Conservation (phyloP, 1,139 yeast genomes). For the Saccharomyces hybrid region DNA sequence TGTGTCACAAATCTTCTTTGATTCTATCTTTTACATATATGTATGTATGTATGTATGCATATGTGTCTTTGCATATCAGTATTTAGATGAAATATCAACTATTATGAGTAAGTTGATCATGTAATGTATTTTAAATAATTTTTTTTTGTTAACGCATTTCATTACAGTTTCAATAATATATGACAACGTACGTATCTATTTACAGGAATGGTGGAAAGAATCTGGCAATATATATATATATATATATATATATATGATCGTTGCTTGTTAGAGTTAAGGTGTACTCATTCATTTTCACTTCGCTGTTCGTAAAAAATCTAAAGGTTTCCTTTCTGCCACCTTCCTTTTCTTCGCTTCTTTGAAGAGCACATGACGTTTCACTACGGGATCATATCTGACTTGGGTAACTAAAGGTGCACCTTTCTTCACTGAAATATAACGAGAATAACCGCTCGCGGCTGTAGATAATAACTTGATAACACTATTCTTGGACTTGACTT, state of each 20-base stretch:
- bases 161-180: not conserved
- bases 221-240: slow-evolving; percentile 1
- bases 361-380: slow-evolving; percentile 79
- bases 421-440: slow-evolving; percentile 77
- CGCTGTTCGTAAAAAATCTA: slow-evolving; percentile 52
- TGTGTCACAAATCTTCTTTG: not conserved
- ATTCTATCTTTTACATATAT: not conserved
- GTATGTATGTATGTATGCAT: not conserved
- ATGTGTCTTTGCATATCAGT: not conserved
- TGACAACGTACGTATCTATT: not conserved
- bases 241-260: slow-evolving; percentile 17
- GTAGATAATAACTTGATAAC: slow-evolving; percentile 66
- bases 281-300: slow-evolving; percentile 14
- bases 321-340: slow-evolving; percentile 55
- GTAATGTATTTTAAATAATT: slow-evolving; percentile 1
- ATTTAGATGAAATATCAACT: not conserved
- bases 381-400: slow-evolving; percentile 81
- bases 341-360: slow-evolving; percentile 82
- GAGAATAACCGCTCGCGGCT: slow-evolving; percentile 79
- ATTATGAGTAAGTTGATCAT: not conserved
- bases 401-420: slow-evolving; percentile 71
- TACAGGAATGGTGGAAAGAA: not conserved
- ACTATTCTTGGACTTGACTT: slow-evolving; percentile 46
- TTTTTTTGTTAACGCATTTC: not conserved
- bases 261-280: slow-evolving; percentile 7